These are phyloP conservation scores for Zygosaccharomyces pseudobailii DNA, from an alignment of 1,139 yeast genomes.

Conservation along the genomic window DNA sequence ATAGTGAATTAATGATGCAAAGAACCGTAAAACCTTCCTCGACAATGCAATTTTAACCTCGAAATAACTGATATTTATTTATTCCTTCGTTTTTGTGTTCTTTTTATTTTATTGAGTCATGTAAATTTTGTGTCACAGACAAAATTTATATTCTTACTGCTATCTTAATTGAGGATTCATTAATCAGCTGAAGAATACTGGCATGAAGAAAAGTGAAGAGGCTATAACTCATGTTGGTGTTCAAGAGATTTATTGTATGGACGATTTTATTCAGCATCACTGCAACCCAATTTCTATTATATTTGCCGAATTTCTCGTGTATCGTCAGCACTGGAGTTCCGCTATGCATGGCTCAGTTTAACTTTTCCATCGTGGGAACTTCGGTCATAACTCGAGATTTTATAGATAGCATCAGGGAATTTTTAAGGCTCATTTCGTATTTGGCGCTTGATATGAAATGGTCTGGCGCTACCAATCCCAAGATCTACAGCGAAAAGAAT, in stretches of 20 bases:
- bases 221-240: slow-evolving; percentile 6
- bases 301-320: slow-evolving; percentile 35
- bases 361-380: slow-evolving; percentile 39
- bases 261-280: slow-evolving; percentile 13
- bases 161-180: neutral
- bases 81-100: neutral
- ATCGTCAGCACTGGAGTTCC: slow-evolving; percentile 21
- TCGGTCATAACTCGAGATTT: slow-evolving; percentile 38
- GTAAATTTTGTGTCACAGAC: slow-evolving; percentile 10
- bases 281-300: slow-evolving; percentile 22
- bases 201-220: neutral
- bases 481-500: slow-evolving; percentile 25
- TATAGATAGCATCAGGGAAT: slow-evolving; percentile 43
- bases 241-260: slow-evolving; percentile 20
- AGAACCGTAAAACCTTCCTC: slow-evolving; percentile 25
- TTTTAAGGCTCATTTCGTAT: slow-evolving; percentile 49
- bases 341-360: slow-evolving; percentile 46
- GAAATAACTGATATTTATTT: neutral
- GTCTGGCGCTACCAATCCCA: slow-evolving; percentile 19
- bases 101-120: neutral
- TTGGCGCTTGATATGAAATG: slow-evolving; percentile 51
- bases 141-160: neutral
- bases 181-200: no score
- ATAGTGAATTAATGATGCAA: slow-evolving; percentile 15
- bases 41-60: slow-evolving; percentile 22